phyloP scores from a whole-genome alignment of 2,329 filamentous ascomycete species.

The Sphaerulina populicola region DNA sequence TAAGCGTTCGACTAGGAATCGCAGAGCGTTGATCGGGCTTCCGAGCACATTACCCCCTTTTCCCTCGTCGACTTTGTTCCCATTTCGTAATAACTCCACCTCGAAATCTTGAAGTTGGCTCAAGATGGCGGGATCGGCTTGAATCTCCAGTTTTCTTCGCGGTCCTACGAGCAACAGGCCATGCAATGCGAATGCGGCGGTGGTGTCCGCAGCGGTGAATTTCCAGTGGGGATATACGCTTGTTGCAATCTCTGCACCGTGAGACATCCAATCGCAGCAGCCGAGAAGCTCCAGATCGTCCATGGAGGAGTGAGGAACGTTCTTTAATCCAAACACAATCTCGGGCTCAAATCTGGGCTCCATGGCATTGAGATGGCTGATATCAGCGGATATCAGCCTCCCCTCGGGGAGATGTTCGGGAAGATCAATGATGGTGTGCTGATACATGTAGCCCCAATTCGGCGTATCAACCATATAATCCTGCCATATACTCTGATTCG shows the following conservation, averaged over 20 bases:
- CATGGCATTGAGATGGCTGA: constrained; percentile 17
- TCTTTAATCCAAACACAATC: constrained; percentile 19
- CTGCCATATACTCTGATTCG: constrained; percentile 18
- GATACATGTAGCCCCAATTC: constrained; percentile 21
- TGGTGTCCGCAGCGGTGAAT: constrained; percentile 20
- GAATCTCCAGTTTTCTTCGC: constrained; percentile 5
- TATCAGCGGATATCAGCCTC: constrained; percentile 16
- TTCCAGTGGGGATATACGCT: constrained; percentile 21
- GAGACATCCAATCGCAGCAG: constrained; percentile 18
- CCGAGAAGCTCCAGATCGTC: constrained; percentile 17
- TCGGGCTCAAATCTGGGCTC: constrained; percentile 21
- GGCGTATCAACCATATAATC: constrained; percentile 17
- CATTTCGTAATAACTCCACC: constrained; percentile 15
- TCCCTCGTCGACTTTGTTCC: constrained; percentile 14
- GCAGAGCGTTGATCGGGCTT: constrained; percentile 19
- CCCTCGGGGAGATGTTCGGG: constrained; percentile 16
- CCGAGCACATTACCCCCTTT: constrained; percentile 18
- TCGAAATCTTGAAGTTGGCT: constrained; percentile 17
- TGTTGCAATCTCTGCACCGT: constrained; percentile 20
- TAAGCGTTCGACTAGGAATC: constrained; percentile 15
- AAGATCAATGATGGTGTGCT: constrained; percentile 19
- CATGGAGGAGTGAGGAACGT: constrained; percentile 11
- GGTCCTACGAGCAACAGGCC: constrained; percentile 19
- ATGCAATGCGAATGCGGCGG: constrained; percentile 20
- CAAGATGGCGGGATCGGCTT: constrained; percentile 10